Evolutionary conservation across 305 asterid species (phyloP).

Genomic region (Fraxinus paxiana): DNA sequence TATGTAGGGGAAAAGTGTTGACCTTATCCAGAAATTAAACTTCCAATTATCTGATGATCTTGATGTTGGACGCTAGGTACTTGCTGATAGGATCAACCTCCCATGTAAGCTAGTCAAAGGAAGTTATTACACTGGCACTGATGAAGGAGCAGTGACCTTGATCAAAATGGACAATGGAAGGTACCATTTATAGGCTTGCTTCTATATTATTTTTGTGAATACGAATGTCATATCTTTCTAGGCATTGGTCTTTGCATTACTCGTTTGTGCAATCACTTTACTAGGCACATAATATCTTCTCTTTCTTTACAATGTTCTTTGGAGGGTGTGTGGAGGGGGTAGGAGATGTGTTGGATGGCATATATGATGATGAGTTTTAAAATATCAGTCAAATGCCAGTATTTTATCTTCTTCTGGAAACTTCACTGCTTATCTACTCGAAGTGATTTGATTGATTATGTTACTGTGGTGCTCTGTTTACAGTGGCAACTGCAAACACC

Average conservation of each 20-base stretch:
- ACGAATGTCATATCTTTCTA: not conserved
- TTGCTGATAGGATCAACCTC: conserved; percentile 84
- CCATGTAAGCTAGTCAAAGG: conserved; percentile 96
- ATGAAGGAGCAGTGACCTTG: conserved; percentile 95
- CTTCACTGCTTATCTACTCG: not conserved
- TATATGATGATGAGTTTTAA: conserved; percentile 13
- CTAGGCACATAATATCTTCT: not conserved
- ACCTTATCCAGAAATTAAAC: conserved; percentile 5
- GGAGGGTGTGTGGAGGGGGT: not conserved
- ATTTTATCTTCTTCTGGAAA: not conserved
- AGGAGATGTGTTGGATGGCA: conserved; percentile 8
- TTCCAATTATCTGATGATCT: conserved; percentile 21
- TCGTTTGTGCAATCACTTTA: not conserved
- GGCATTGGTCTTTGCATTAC: not conserved
- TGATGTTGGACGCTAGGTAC: conserved; percentile 64
- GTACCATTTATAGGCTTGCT: conserved; percentile 34
- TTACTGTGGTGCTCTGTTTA: not conserved
- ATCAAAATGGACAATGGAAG: conserved; percentile 86
- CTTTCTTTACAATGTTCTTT: not conserved
- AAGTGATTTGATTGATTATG: not conserved
- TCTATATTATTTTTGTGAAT: not conserved
- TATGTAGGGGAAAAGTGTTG: not conserved
- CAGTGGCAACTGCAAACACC: not conserved
- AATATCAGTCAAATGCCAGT: conserved; percentile 4
- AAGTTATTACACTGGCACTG: conserved; percentile 92